Conservation (phyloP, 1,284 basidiomycete species). For the Phylloporus sp. region DNA sequence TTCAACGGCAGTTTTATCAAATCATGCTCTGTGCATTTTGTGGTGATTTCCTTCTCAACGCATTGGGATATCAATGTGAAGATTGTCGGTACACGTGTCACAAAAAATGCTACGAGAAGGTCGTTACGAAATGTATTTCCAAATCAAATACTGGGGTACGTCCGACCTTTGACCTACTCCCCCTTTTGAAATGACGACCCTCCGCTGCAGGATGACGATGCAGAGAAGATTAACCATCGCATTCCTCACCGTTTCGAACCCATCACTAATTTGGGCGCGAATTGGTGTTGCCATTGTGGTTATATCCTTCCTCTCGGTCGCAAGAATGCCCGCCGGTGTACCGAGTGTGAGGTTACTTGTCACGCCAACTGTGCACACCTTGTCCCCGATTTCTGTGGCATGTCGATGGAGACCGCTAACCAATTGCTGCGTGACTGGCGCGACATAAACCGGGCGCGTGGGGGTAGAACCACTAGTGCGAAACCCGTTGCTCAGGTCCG, state of each 20-base stretch:
- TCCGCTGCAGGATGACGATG: conserved; percentile 86
- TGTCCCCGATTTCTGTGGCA: conserved; percentile 99
- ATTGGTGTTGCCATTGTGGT: conserved; percentile 99
- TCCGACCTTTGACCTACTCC: conserved; percentile 30
- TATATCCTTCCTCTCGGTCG: conserved; percentile 97
- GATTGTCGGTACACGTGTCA: conserved; percentile 99
- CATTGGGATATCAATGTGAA: conserved; percentile 97
- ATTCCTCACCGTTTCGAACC: conserved; percentile 99
- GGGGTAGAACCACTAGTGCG: conserved; percentile 49
- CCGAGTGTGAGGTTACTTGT: conserved; percentile 95
- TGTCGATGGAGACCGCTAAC: conserved; percentile 99
- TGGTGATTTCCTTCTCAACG: conserved; percentile 96
- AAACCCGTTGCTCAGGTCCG: conserved; percentile 48
- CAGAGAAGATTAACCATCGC: conserved; percentile 98
- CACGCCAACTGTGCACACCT: conserved; percentile 98
- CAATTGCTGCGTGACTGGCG: conserved; percentile 91
- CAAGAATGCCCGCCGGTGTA: conserved; percentile 95
- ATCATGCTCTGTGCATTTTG: conserved; percentile 98
- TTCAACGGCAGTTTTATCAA: conserved; percentile 98
- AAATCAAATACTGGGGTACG: conserved; percentile 93
- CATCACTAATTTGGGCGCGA: conserved; percentile 96
- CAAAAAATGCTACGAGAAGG: conserved; percentile 99
- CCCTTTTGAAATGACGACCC: conserved; percentile 7
- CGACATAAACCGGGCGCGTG: conserved; percentile 73
- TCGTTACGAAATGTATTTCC: conserved; percentile 99